Conservation (phyloP, 192 early-diverging fungal species). For the Martensiomyces pterosporus region DNA sequence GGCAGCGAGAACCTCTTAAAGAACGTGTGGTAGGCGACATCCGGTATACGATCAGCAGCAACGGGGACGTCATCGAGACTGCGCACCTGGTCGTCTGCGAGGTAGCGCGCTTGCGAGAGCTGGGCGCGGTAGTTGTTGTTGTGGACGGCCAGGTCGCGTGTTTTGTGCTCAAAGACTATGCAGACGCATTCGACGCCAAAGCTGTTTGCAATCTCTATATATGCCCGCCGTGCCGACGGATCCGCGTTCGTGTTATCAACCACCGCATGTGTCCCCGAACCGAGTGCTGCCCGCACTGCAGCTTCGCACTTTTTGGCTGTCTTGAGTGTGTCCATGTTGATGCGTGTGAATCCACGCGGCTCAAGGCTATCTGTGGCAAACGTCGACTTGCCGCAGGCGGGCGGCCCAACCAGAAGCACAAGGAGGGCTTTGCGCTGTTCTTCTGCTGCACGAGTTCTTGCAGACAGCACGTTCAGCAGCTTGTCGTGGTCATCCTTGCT, state of each 20-base stretch:
- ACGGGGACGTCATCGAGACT: conserved; percentile 3
- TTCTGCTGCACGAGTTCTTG: conserved; percentile 18
- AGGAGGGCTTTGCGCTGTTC: conserved; percentile 50
- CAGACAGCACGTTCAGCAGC: conserved; percentile 22
- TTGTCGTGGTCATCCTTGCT: not conserved
- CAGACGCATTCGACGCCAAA: conserved; percentile 15
- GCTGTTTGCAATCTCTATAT: conserved; percentile 59
- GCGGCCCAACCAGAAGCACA: conserved; percentile 75
- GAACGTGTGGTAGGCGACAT: conserved; percentile 39
- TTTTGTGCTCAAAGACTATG: conserved; percentile 56
- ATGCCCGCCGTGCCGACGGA: conserved; percentile 54
- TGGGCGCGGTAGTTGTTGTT: conserved; percentile 73
- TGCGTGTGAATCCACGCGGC: conserved; percentile 60
- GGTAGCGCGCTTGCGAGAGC: conserved; percentile 26
- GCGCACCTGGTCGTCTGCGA: conserved; percentile 1
- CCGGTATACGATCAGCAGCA: conserved; percentile 18
- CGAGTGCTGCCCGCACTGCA: conserved; percentile 52
- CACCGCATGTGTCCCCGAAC: conserved; percentile 56
- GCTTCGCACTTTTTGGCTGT: conserved; percentile 71
- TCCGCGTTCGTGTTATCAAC: conserved; percentile 85
- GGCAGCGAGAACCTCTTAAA: conserved; percentile 38
- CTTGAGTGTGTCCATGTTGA: conserved; percentile 84
- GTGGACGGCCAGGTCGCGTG: conserved; percentile 68
- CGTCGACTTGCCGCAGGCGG: conserved; percentile 79
- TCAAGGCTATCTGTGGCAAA: conserved; percentile 64